Base-by-base conservation (phyloP, 176 grass and related monocot genomes). In the Luzula sylvatica region DNA sequence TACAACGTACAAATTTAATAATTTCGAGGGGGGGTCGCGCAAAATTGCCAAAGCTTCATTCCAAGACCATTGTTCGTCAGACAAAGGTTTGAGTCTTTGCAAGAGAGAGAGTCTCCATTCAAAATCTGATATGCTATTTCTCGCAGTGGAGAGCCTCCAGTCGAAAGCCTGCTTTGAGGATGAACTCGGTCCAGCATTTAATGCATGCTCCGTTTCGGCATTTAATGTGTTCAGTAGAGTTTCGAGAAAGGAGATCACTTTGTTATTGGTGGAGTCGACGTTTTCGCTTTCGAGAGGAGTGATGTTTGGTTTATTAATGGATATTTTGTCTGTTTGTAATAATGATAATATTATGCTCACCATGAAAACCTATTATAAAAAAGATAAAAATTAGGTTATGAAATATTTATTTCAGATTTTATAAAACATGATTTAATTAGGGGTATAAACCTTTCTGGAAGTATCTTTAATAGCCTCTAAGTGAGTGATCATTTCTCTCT, bases 21-120 rank as follows among this genome's bases (percentile, higher is more conserved):
- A 88, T 75, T 95, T 95, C 11, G 90, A 81, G 63, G 90, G 90
- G 50, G 83, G 78, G 40, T 77, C 90, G 71, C 74, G 76, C 53
- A 88, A 82, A 78, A 88, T 73, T 73, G 86, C 90, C 54, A 96
- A 74, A 62, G 84, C 90, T 74, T 96, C 90, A 65, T 88, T 89
- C 90, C 84, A 96, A 79, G 70, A 78, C 89, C 83, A 95, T 55
- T n/a, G n/a, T n/a, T 82, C 74, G 42, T 61, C 77, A 76, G 81
- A 79, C 52, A 79, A 46, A 53, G 84, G 90, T 67, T 68, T 84
- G 65, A 96, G 72, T 25, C 71, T 77, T 45, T 86, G 67, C 58
- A 89, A 70, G 73, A 96, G 63, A 73, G 90, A 88, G 59, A 96
- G 66, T 50, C 77, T 78, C 90, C 90, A 96, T 41, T 83, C 80